These are phyloP conservation scores for Kwoniella sp. DNA, from an alignment of 768 basidiomycete genomes.

Conservation along the genomic window DNA sequence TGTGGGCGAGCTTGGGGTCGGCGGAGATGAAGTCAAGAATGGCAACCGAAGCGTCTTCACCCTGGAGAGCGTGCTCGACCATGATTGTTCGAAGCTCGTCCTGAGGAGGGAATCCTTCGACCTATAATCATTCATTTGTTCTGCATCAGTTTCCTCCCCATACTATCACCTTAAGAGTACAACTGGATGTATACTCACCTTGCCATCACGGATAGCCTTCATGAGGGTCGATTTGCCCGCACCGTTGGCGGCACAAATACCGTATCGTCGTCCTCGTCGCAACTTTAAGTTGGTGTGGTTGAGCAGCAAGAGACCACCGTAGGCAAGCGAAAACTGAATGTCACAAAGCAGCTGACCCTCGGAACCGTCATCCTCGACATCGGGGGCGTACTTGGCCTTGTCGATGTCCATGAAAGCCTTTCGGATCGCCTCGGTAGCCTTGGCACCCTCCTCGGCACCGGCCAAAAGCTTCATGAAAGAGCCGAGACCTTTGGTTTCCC, in stretches of 20 bases:
- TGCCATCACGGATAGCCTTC: slow-evolving; percentile 91
- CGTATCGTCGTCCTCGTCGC: slow-evolving; percentile 87
- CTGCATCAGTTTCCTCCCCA: background rate
- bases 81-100: slow-evolving; percentile 84
- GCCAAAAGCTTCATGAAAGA: slow-evolving; percentile 74
- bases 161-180: background rate
- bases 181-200: slow-evolving; percentile 55
- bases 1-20: slow-evolving; percentile 68
- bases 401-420: slow-evolving; percentile 77
- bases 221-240: slow-evolving; percentile 94
- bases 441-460: slow-evolving; percentile 47
- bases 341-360: slow-evolving; percentile 88
- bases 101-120: slow-evolving; percentile 90
- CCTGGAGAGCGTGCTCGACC: slow-evolving; percentile 96
- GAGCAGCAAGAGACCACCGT: slow-evolving; percentile 88
- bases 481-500: slow-evolving; percentile 65
- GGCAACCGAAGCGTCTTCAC: slow-evolving; percentile 79
- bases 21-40: slow-evolving; percentile 88
- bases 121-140: slow-evolving; percentile 32
- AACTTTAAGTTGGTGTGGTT: slow-evolving; percentile 91
- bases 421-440: slow-evolving; percentile 60
- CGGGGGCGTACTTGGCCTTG: slow-evolving; percentile 65
- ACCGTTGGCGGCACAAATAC: slow-evolving; percentile 94
- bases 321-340: slow-evolving; percentile 91
- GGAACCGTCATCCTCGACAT: slow-evolving; percentile 60